These are phyloP conservation scores for Penicillium sp. DNA, from an alignment of 2,329 filamentous ascomycete genomes.

Conservation along the genomic window DNA sequence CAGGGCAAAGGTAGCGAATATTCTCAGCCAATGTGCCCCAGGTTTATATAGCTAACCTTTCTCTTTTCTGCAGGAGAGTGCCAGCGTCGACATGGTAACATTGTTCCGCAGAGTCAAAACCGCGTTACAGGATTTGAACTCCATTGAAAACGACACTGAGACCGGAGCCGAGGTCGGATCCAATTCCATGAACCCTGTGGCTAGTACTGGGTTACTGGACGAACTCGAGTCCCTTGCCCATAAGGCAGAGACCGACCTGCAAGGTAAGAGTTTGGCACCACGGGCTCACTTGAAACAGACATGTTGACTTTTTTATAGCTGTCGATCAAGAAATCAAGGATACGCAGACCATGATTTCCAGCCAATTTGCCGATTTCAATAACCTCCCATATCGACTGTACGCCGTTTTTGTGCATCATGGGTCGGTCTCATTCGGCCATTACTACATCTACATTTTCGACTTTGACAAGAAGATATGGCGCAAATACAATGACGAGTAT, in stretches of 20 bases:
- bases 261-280: slow-evolving; percentile 32
- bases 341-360: slow-evolving; percentile 51
- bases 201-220: slow-evolving; percentile 44
- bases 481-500: slow-evolving; percentile 87
- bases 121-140: slow-evolving; percentile 46
- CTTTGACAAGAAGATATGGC: slow-evolving; percentile 77
- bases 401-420: slow-evolving; percentile 86
- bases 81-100: slow-evolving; percentile 32
- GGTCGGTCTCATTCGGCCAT: slow-evolving; percentile 70
- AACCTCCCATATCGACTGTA: slow-evolving; percentile 78
- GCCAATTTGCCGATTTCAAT: slow-evolving; percentile 63
- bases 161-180: slow-evolving; percentile 25
- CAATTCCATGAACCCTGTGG: slow-evolving; percentile 39
- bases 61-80: slow-evolving; percentile 15
- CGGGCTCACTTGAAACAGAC: neutral
- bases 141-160: slow-evolving; percentile 36
- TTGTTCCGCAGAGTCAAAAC: slow-evolving; percentile 39
- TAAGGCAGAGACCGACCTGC: slow-evolving; percentile 49
- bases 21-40: neutral
- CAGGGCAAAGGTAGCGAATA: slow-evolving; percentile 33
- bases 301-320: slow-evolving; percentile 18
- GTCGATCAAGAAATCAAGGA: slow-evolving; percentile 50
- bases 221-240: slow-evolving; percentile 49
- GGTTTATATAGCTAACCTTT: slow-evolving; percentile 6
- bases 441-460: slow-evolving; percentile 98